Percentiles rank a stretch among this genome's conserved stretches.
These are phyloP conservation scores for Alternaria triticina DNA, from an alignment of 2,329 filamentous ascomycete species.

Conservation along the genomic window DNA sequence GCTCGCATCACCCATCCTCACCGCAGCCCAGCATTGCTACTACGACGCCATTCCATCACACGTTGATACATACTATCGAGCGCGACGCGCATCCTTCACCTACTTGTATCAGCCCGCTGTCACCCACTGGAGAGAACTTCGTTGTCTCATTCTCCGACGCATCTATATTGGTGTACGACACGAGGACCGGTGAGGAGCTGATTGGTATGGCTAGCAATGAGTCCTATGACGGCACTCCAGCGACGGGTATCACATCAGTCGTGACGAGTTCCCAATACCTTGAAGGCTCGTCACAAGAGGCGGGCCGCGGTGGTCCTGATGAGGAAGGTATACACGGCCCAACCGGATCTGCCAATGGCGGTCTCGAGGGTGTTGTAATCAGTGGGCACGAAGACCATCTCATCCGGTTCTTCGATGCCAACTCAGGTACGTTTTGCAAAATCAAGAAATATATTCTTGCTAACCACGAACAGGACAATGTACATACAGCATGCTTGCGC, in stretches of 20 bases:
- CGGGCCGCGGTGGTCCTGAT: conserved; percentile 68
- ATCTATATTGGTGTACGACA: conserved; percentile 90
- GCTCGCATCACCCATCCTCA: conserved; percentile 87
- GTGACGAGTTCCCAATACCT: conserved; percentile 85
- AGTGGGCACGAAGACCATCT: conserved; percentile 96
- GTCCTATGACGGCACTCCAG: conserved; percentile 87
- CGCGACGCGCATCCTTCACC: conserved; percentile 75
- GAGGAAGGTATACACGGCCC: conserved; percentile 82
- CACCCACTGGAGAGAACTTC: conserved; percentile 81
- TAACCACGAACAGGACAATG: conserved; percentile 76
- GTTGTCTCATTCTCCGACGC: conserved; percentile 93
- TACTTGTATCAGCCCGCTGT: conserved; percentile 92
- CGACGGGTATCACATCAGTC: conserved; percentile 85
- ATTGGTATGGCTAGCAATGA: conserved; percentile 92
- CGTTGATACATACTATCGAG: conserved; percentile 84
- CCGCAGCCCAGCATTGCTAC: conserved; percentile 89
- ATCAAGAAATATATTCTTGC: conserved; percentile 4
- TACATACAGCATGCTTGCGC: conserved; percentile 98
- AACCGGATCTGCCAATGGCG: conserved; percentile 78
- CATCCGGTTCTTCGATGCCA: conserved; percentile 97
- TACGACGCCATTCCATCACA: conserved; percentile 84
- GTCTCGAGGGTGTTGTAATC: conserved; percentile 90
- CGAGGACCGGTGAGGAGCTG: conserved; percentile 86
- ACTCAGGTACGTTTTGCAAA: conserved; percentile 78
- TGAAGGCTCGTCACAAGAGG: conserved; percentile 67